Evolutionary conservation across 2,329 filamentous ascomycete genomes (phyloP), one percentile per base, ranked within the genome.

Genomic region (Trichoderma oligosporum): DNA sequence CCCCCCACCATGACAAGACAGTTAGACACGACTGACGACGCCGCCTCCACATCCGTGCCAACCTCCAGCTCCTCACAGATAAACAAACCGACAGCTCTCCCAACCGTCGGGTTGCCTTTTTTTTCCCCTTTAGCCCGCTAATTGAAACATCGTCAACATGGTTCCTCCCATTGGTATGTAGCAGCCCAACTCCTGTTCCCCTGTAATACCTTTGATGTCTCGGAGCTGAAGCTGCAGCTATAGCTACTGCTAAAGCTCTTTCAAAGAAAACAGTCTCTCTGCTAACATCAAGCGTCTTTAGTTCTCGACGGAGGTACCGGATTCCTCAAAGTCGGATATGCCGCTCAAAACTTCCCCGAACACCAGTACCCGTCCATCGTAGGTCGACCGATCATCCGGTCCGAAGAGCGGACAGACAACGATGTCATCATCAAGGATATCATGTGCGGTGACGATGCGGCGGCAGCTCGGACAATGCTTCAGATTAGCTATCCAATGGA

Each of bases 401-500:
- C 92, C 61, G 94, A 99, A 80, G 94, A 99, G 76, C 82, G 82
- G 71, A 81, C 79, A 66, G 76, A 77, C 71, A 77, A 74, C 70
- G 76, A 82, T 70, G 67, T 83, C 78, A 86, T 83, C 75, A 88
- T 84, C 75, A 97, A 97, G 82, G 94, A 99, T 78, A 97, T 99
- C 72, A 99, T 99, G 94, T 97, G 93, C 77, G 94, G 94, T 72
- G 94, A 99, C 77, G 93, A 99, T 78, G 94, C 94, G 48, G 92
- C 94, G 14, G 91, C 91, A 54, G 93, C 94, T 64, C 86, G 94
- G 69, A 96, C 89, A 61, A 96, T 97, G 91, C 85, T 99, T 61
- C 94, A 99, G 75, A 95, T 99, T 71, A 96, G 88, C 74, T 99
- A 99, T 73, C 94, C 94, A 66, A 99, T 99, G 94, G 94, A 99